These are phyloP conservation scores for Bisporella sp. DNA, from an alignment of 2,329 filamentous ascomycete species.

Conservation along the genomic window DNA sequence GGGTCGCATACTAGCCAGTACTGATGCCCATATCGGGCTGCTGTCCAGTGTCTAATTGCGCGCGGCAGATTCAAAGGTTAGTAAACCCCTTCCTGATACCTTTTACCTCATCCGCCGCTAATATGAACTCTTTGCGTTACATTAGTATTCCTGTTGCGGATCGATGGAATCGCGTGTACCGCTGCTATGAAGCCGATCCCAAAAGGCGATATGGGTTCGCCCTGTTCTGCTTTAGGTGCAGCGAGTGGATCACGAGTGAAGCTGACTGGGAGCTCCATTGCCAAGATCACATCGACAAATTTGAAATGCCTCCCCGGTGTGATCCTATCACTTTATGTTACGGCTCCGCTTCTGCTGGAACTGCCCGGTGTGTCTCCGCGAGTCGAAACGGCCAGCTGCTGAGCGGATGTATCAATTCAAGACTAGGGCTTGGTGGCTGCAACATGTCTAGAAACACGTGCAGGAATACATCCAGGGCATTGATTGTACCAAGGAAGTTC, in stretches of 20 bases:
- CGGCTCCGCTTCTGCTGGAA: neutral
- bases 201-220: neutral
- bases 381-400: neutral
- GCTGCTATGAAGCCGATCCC: neutral
- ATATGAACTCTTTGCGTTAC: no score
- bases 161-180: constrained; percentile 5
- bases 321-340: constrained; percentile 3
- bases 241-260: constrained; percentile 1
- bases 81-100: no score
- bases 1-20: no score
- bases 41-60: no score
- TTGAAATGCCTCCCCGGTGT: constrained; percentile 1
- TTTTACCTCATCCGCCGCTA: no score
- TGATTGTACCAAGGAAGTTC: constrained; percentile 2
- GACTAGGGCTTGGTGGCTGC: neutral
- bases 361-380: constrained; percentile 1
- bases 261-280: constrained; percentile 2
- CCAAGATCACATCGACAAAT: constrained; percentile 3
- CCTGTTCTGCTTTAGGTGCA: constrained; percentile 3
- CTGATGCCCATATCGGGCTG: no score
- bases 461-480: constrained; percentile 4
- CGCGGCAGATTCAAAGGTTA: no score
- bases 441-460: constrained; percentile 2
- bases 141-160: no score
- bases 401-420: constrained; percentile 3